Conservation (phyloP, 192 early-diverging fungal genomes). For the Chytriomyces hyalinus region DNA sequence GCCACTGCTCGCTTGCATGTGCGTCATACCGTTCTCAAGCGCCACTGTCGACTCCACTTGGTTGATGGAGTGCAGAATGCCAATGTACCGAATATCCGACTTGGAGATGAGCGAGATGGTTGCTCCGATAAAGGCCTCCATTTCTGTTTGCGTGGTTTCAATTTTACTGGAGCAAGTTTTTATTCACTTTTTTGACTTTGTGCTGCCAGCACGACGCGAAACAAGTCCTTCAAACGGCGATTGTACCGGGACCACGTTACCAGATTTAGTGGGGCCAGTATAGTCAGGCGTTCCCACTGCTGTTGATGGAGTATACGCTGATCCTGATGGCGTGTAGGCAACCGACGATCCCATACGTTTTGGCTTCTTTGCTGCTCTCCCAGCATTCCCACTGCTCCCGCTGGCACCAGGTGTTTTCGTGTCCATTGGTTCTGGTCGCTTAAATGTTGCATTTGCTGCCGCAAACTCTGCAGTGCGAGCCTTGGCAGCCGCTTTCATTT, state of each 20-base stretch:
- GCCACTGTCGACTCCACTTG: slow-evolving; percentile 84
- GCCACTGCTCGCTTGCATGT: neutral
- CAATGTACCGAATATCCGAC: slow-evolving; percentile 89
- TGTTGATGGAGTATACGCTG: neutral
- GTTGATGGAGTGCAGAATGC: slow-evolving; percentile 86
- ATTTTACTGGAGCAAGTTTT: neutral
- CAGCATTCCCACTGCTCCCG: neutral
- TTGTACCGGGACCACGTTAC: slow-evolving; percentile 5
- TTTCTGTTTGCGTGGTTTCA: slow-evolving; percentile 6
- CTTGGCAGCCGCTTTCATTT: slow-evolving; percentile 27
- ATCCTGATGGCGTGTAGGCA: neutral
- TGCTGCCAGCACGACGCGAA: neutral
- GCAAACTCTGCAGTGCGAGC: slow-evolving; percentile 9
- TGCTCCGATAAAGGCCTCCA: slow-evolving; percentile 51
- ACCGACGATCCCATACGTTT: neutral
- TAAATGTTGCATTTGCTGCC: slow-evolving; percentile 10
- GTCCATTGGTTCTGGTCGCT: neutral
- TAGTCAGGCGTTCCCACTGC: slow-evolving; percentile 11
- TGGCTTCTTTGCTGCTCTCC: neutral
- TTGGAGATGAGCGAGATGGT: slow-evolving; percentile 80
- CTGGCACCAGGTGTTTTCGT: neutral
- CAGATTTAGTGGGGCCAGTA: neutral
- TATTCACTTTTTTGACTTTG: no score
- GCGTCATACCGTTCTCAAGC: slow-evolving; percentile 76
- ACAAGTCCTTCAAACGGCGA: slow-evolving; percentile 5